Evolutionary conservation across 164 flowering plant genomes (phyloP).

Genomic region (Vitis amurensis): DNA sequence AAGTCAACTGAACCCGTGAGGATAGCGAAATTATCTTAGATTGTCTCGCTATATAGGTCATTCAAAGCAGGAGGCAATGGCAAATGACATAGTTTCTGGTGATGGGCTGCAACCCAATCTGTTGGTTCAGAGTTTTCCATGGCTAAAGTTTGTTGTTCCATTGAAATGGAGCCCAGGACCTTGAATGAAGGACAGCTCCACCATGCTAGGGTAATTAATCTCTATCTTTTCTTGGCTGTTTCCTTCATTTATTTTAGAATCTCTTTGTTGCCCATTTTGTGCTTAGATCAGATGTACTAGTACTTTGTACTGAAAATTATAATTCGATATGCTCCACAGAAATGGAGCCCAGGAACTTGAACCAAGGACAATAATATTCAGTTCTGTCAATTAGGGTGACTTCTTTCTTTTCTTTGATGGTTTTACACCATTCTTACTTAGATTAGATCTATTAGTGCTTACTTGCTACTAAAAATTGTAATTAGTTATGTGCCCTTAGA

Average conservation of each 20-base stretch:
- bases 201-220: constrained; percentile 46
- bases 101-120: constrained; percentile 5
- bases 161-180: constrained; percentile 70
- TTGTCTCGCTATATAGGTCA: background rate
- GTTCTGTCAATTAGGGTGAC: no score
- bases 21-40: background rate
- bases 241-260: background rate
- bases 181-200: constrained; percentile 45
- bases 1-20: constrained; percentile 1
- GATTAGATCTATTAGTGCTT: no score
- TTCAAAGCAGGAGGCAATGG: background rate
- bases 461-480: no score
- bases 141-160: constrained; percentile 51
- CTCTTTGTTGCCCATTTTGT: no score
- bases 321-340: no score
- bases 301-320: no score
- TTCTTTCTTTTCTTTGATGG: no score
- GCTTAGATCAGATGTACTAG: no score
- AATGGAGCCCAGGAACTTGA: no score
- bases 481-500: no score
- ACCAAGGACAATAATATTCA: no score
- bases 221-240: background rate
- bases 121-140: constrained; percentile 16
- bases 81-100: background rate
- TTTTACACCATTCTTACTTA: no score